Conservation (phyloP, 1,284 basidiomycete species). For the Irpex rosettiformis region DNA sequence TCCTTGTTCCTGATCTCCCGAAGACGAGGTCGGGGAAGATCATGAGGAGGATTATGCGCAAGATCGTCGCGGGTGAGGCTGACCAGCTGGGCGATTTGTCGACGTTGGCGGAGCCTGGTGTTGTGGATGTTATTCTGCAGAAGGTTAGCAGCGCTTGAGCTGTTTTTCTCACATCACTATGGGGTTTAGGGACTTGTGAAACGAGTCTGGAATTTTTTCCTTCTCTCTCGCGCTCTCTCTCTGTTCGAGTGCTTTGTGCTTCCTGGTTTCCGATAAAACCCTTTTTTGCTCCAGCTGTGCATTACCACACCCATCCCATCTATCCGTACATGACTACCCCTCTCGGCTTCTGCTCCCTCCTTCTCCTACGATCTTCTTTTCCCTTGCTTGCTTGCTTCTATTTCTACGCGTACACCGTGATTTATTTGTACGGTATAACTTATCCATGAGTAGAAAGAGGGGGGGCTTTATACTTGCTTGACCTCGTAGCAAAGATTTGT, state of each 20-base stretch:
- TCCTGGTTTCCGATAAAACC: no score
- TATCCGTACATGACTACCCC: no score
- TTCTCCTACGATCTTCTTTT: no score
- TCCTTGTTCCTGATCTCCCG: constrained; percentile 83
- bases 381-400: not conserved
- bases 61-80: constrained; percentile 91
- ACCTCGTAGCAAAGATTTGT: no score
- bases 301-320: no score
- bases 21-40: constrained; percentile 99
- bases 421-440: not conserved
- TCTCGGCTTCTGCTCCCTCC: no score
- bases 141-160: constrained; percentile 48
- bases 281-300: no score
- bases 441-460: not conserved
- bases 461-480: no score
- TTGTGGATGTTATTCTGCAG: constrained; percentile 79
- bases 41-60: constrained; percentile 92
- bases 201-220: not conserved
- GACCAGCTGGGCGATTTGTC: constrained; percentile 93
- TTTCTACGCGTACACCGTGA: not conserved
- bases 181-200: no score
- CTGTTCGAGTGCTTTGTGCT: not conserved
- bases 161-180: no score
- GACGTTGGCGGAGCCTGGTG: constrained; percentile 83
- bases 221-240: not conserved